These are phyloP conservation scores for Prunus mira DNA, from an alignment of 306 rosid species.

Conservation along the genomic window DNA sequence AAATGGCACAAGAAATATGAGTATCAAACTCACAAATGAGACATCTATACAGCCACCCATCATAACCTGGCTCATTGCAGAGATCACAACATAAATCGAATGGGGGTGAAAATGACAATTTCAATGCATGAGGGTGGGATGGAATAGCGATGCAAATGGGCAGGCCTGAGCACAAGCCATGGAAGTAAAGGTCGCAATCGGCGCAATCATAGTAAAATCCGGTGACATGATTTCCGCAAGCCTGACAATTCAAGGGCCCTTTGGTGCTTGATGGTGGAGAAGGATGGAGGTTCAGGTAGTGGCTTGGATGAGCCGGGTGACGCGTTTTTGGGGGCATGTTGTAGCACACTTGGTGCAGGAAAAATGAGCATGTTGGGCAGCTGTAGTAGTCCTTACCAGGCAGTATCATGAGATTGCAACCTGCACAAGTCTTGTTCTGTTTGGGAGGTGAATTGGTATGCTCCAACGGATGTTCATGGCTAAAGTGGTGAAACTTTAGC, in stretches of 20 bases:
- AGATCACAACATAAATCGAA: constrained; percentile 56
- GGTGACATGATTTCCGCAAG: constrained; percentile 32
- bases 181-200: constrained; percentile 40
- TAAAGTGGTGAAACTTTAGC: constrained; percentile 45
- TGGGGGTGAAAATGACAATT: constrained; percentile 43
- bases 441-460: constrained; percentile 19
- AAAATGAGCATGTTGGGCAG: constrained; percentile 46
- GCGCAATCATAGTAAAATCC: constrained; percentile 51
- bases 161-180: constrained; percentile 39
- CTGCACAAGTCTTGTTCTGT: constrained; percentile 33
- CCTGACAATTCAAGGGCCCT: constrained; percentile 26
- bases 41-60: constrained; percentile 65
- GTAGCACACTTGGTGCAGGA: constrained; percentile 46
- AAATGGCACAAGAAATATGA: constrained; percentile 44
- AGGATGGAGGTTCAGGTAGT: constrained; percentile 38
- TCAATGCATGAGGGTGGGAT: constrained; percentile 45
- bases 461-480: constrained; percentile 56
- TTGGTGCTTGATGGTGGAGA: constrained; percentile 22
- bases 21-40: constrained; percentile 57
- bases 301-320: constrained; percentile 50
- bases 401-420: constrained; percentile 38
- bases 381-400: constrained; percentile 28
- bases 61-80: constrained; percentile 38
- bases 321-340: constrained; percentile 38
- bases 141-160: constrained; percentile 37